Evolutionary conservation across 2,329 filamentous ascomycete species (phyloP).

Genomic region (Epicoccum sorghinum): DNA sequence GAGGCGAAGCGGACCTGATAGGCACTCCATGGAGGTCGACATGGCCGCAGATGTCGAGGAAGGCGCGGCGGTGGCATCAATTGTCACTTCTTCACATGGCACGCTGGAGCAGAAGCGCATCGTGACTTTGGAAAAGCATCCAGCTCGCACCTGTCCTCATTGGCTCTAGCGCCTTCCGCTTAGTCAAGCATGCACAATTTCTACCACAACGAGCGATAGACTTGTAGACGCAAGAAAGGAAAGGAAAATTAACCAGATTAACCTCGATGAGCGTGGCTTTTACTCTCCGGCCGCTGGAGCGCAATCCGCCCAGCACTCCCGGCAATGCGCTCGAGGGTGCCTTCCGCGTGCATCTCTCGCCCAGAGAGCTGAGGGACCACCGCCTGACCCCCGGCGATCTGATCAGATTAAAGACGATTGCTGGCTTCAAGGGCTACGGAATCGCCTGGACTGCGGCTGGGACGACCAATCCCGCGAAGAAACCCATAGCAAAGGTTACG

Average conservation of each 20-base stretch:
- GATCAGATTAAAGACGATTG: constrained; percentile 57
- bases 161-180: constrained; percentile 19
- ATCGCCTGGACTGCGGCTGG: constrained; percentile 66
- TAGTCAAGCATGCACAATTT: constrained; percentile 25
- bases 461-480: constrained; percentile 45
- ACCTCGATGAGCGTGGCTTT: constrained; percentile 46
- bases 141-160: constrained; percentile 15
- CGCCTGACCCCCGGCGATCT: constrained; percentile 64
- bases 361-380: constrained; percentile 61
- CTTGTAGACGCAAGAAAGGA: background rate
- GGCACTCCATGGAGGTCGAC: constrained; percentile 50
- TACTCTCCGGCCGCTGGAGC: constrained; percentile 60
- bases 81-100: constrained; percentile 44
- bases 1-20: constrained; percentile 42
- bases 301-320: constrained; percentile 53
- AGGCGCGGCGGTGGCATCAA: constrained; percentile 55
- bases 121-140: constrained; percentile 27
- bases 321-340: constrained; percentile 60
- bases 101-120: constrained; percentile 23
- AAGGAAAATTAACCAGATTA: background rate
- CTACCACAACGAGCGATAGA: constrained; percentile 13
- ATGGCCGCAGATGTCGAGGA: constrained; percentile 51
- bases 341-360: constrained; percentile 64
- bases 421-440: constrained; percentile 58
- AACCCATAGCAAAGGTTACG: constrained; percentile 64